A percentile compares a stretch with the other conserved stretches of the same genome.
phyloP scores from a whole-genome alignment of 2,329 filamentous ascomycete genomes.

The Colletotrichum zoysiae region DNA sequence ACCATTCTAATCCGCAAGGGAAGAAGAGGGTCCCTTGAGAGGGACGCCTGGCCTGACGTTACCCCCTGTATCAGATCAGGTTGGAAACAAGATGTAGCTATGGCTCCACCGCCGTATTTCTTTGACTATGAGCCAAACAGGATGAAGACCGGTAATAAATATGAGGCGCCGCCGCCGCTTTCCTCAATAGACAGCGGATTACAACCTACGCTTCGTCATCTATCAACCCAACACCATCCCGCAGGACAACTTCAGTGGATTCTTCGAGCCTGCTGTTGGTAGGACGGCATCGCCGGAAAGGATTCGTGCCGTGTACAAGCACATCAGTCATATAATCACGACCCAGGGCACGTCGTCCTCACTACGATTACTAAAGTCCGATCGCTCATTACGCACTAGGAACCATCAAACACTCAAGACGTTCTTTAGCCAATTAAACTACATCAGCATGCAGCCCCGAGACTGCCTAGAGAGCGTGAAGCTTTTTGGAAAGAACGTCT shows the following conservation, averaged over 20 bases:
- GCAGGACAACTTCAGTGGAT: slow-evolving; percentile 51
- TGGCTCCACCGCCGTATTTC: slow-evolving; percentile 43
- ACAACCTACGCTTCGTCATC: slow-evolving; percentile 15
- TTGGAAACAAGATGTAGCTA: slow-evolving; percentile 43
- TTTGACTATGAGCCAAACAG: slow-evolving; percentile 41
- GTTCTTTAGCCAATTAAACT: slow-evolving; percentile 70
- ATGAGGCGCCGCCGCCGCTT: slow-evolving; percentile 30
- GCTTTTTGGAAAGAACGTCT: slow-evolving; percentile 70
- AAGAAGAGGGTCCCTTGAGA: slow-evolving; percentile 40
- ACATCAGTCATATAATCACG: slow-evolving; percentile 60
- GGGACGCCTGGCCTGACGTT: slow-evolving; percentile 40
- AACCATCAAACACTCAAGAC: slow-evolving; percentile 63
- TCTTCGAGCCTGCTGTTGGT: slow-evolving; percentile 70
- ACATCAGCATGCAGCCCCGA: slow-evolving; percentile 64
- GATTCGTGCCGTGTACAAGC: slow-evolving; percentile 65
- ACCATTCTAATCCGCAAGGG: slow-evolving; percentile 26
- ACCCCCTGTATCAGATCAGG: no score
- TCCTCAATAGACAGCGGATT: slow-evolving; percentile 1
- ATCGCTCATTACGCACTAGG: slow-evolving; percentile 47
- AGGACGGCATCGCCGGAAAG: slow-evolving; percentile 71
- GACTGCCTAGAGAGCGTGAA: slow-evolving; percentile 71
- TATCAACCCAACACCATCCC: slow-evolving; percentile 25
- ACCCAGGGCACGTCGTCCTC: slow-evolving; percentile 72
- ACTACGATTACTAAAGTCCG: no score
- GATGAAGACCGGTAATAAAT: slow-evolving; percentile 36